These are phyloP conservation scores for Talaromyces islandicus DNA, from an alignment of 2,329 filamentous ascomycete species.

Conservation along the genomic window DNA sequence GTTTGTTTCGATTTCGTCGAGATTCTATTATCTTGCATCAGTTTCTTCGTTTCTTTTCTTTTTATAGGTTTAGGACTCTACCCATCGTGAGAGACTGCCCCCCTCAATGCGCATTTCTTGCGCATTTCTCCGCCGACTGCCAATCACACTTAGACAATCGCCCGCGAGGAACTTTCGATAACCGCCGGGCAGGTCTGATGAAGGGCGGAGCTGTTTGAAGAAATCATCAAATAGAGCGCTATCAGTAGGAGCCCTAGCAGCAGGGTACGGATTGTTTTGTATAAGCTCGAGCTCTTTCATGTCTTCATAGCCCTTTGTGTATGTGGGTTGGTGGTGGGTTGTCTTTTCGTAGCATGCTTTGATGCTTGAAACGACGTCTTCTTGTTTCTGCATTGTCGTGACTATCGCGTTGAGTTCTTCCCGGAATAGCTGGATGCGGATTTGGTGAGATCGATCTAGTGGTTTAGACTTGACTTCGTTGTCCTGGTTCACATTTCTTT, in stretches of 20 bases:
- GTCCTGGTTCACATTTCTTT: neutral
- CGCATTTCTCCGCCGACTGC: neutral
- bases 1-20: conserved; percentile 12
- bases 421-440: neutral
- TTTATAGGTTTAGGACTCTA: neutral
- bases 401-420: neutral
- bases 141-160: neutral
- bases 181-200: neutral
- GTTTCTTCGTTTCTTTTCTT: neutral
- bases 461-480: neutral
- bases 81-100: neutral
- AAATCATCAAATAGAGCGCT: neutral
- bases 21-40: neutral
- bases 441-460: neutral
- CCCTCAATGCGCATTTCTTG: neutral
- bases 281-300: neutral
- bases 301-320: neutral
- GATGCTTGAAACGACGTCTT: neutral
- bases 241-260: neutral
- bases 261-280: neutral
- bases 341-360: neutral
- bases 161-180: neutral
- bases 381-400: neutral
- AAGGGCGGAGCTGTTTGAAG: neutral
- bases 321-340: neutral